These are phyloP conservation scores for Blechomonas ayalai DNA, from an alignment of 208 protist species.

Conservation along the genomic window DNA sequence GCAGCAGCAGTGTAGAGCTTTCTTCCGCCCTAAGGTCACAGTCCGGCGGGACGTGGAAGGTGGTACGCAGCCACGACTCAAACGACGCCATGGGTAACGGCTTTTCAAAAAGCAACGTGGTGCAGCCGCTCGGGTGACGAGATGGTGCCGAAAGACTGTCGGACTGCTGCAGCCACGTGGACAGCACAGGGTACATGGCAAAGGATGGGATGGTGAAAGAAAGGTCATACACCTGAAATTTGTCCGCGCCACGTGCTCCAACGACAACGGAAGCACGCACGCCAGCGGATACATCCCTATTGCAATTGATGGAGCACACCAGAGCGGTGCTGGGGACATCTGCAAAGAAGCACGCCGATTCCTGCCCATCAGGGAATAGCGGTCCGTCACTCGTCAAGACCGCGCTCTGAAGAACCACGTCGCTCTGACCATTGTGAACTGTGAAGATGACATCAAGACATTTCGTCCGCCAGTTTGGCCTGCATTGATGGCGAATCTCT, in stretches of 20 bases:
- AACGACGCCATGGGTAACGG: conserved; percentile 24
- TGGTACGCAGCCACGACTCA: conserved; percentile 31
- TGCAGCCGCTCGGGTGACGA: conserved; percentile 18
- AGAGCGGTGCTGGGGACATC: conserved; percentile 34
- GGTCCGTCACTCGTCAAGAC: conserved; percentile 53
- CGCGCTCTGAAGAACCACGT: conserved; percentile 62
- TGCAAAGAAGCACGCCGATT: conserved; percentile 28
- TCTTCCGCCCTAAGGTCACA: conserved; percentile 16
- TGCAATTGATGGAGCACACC: conserved; percentile 42
- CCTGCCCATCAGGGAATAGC: conserved; percentile 23
- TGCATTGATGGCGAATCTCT: conserved; percentile 20
- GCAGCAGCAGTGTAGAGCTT: conserved; percentile 23
- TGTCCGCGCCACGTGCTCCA: conserved; percentile 38
- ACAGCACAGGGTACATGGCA: conserved; percentile 59
- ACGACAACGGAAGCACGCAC: conserved; percentile 81
- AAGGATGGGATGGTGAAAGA: conserved; percentile 73
- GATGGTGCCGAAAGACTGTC: conserved; percentile 8
- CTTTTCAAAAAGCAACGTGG: conserved; percentile 42
- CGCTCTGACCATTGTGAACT: conserved; percentile 11
- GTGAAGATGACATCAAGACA: conserved; percentile 31
- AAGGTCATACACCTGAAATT: conserved; percentile 84
- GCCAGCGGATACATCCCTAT: conserved; percentile 39
- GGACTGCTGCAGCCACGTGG: conserved; percentile 2
- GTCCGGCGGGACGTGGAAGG: conserved; percentile 32
- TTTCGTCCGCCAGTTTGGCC: conserved; percentile 16